Conservation (phyloP, 441 rosid species). For the Aquilaria agallochum region DNA sequence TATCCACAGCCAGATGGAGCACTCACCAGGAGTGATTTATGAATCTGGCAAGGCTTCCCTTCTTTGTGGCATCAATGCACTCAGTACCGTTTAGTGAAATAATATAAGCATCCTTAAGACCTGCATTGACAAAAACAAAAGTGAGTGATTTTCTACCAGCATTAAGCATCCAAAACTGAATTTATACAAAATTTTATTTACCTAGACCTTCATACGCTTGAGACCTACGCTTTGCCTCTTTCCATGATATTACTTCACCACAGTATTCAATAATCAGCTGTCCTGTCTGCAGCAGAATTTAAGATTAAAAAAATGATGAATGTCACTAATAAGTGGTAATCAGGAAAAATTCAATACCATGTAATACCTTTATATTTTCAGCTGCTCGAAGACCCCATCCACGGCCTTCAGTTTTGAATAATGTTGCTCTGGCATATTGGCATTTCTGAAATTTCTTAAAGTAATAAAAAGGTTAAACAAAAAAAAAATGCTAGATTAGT, state of each 20-base stretch:
- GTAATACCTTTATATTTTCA: slow-evolving; percentile 74
- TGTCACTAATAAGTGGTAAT: slow-evolving; percentile 1
- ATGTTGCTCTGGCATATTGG: slow-evolving; percentile 69
- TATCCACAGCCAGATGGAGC: slow-evolving; percentile 20
- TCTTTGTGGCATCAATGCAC: slow-evolving; percentile 88
- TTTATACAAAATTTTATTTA: slow-evolving; percentile 18
- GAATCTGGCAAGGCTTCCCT: slow-evolving; percentile 93
- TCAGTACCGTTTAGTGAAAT: slow-evolving; percentile 80
- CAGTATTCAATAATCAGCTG: slow-evolving; percentile 89
- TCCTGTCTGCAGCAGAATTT: slow-evolving; percentile 49
- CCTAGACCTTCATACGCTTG: slow-evolving; percentile 76
- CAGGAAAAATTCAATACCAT: slow-evolving; percentile 3
- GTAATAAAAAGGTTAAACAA: slow-evolving; percentile 10
- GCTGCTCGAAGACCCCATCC: slow-evolving; percentile 91
- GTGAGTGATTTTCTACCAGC: slow-evolving; percentile 7
- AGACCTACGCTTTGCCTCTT: slow-evolving; percentile 85
- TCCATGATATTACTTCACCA: slow-evolving; percentile 97
- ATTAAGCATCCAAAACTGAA: slow-evolving; percentile 4
- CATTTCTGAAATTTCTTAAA: slow-evolving; percentile 80
- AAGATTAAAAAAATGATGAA: slow-evolving; percentile 6
- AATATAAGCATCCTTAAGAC: slow-evolving; percentile 87
- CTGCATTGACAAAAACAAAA: slow-evolving; percentile 38
- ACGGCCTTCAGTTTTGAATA: slow-evolving; percentile 74
- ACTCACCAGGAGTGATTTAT: slow-evolving; percentile 99
- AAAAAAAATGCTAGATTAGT: slow-evolving; percentile 4